Percentiles rank a stretch among this genome's conserved stretches.
Evolutionary conservation across 495 filamentous ascomycete species (phyloP).

Genomic region (Parathielavia appendiculata): DNA sequence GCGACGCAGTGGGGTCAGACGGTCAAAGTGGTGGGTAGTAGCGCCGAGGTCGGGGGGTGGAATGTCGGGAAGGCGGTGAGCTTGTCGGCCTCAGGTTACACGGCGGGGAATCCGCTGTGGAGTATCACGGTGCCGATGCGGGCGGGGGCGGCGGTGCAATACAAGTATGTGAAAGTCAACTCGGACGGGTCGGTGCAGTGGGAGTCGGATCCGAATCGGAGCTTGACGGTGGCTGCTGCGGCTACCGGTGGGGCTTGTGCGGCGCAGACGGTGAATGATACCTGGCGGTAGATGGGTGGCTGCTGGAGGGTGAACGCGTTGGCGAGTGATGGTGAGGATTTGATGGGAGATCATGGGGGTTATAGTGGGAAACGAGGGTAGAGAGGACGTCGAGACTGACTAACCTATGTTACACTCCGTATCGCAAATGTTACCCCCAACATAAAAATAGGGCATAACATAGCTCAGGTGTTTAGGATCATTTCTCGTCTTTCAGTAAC

Average conservation of each 20-base stretch:
- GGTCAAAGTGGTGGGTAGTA: conserved; percentile 55
- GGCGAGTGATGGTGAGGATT: neutral
- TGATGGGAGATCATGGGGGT: neutral
- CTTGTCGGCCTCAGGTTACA: conserved; percentile 52
- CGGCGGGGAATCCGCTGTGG: conserved; percentile 54
- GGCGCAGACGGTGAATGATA: conserved; percentile 1
- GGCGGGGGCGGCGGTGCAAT: conserved; percentile 52
- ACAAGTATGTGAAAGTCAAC: conserved; percentile 63
- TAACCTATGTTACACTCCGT: no score
- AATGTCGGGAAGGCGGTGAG: conserved; percentile 45
- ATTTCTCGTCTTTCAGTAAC: neutral
- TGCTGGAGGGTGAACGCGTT: neutral
- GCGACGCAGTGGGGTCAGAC: conserved; percentile 54
- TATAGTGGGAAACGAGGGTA: no score
- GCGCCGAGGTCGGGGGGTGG: conserved; percentile 54
- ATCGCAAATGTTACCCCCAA: neutral
- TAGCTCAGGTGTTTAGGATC: neutral
- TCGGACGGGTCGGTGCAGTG: conserved; percentile 52
- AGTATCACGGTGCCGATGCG: conserved; percentile 46
- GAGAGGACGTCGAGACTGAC: no score
- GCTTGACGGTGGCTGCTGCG: conserved; percentile 52
- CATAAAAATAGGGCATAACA: neutral
- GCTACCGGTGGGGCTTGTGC: conserved; percentile 26
- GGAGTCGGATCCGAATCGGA: conserved; percentile 62
- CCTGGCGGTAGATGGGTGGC: conserved; percentile 3